Percentiles rank a stretch among this genome's conserved stretches.
Conservation (phyloP, 2,329 filamentous ascomycete genomes). For the Xylariaceae sp. region DNA sequence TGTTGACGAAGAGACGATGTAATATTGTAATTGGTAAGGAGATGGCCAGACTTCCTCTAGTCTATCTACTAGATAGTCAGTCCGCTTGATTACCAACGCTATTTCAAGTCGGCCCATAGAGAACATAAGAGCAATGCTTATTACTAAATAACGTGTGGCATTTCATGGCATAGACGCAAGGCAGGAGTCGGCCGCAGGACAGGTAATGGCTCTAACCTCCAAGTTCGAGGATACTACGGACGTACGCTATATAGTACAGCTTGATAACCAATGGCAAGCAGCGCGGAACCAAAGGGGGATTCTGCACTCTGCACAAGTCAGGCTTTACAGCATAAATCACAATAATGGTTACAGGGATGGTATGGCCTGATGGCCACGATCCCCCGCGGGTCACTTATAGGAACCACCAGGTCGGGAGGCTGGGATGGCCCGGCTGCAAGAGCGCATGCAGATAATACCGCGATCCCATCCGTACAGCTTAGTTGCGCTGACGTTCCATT, state of each 20-base stretch:
- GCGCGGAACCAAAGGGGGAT: background rate
- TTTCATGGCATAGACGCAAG: background rate
- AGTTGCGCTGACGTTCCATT: constrained; percentile 8
- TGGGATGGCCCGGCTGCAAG: constrained; percentile 18
- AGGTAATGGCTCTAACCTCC: too few species aligned
- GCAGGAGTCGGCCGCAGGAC: too few species aligned
- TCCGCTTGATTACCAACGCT: background rate
- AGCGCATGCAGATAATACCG: constrained; percentile 20
- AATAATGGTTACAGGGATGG: constrained; percentile 10
- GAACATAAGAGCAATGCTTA: too few species aligned
- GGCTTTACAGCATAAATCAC: too few species aligned
- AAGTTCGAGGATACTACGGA: too few species aligned
- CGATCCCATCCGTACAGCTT: constrained; percentile 10
- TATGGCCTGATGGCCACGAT: background rate
- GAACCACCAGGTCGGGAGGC: constrained; percentile 20
- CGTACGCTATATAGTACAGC: background rate
- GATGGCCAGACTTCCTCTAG: background rate
- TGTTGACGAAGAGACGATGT: background rate
- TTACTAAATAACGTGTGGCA: background rate
- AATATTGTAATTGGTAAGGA: background rate
- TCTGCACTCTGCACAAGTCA: background rate
- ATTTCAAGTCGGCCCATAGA: background rate
- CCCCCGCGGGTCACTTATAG: background rate
- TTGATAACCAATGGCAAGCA: too few species aligned
- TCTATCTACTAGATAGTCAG: background rate